Percentiles rank a stretch among this genome's conserved stretches.
Conservation (phyloP, 768 basidiomycete species). For the Strobilomyces dryophilus region DNA sequence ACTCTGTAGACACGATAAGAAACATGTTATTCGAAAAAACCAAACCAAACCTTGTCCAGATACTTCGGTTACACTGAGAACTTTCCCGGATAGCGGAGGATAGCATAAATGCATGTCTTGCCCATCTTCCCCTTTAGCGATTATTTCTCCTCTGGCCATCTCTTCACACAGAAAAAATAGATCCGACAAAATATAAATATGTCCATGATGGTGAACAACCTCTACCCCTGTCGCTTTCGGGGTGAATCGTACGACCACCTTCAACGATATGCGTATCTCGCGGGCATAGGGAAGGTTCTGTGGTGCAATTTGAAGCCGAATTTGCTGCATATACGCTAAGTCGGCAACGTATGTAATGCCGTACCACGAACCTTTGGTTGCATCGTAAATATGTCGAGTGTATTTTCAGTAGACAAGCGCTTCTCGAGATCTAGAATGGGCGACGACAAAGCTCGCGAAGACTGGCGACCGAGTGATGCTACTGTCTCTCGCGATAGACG, state of each 20-base stretch:
- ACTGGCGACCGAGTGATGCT: slow-evolving; percentile 46
- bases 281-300: slow-evolving; percentile 75
- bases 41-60: slow-evolving; percentile 52
- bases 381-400: slow-evolving; percentile 96
- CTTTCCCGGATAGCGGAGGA: slow-evolving; percentile 93
- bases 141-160: slow-evolving; percentile 65
- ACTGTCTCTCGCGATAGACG: slow-evolving; percentile 58
- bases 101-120: slow-evolving; percentile 91
- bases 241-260: slow-evolving; percentile 72
- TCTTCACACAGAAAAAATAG: slow-evolving; percentile 88
- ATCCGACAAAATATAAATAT: slow-evolving; percentile 88
- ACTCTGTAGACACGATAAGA: slow-evolving; percentile 45
- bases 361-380: slow-evolving; percentile 64
- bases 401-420: slow-evolving; percentile 69
- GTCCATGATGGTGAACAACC: slow-evolving; percentile 71
- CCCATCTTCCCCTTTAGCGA: slow-evolving; percentile 45
- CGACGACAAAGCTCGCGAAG: slow-evolving; percentile 48
- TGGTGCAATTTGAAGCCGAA: slow-evolving; percentile 86
- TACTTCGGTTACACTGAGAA: slow-evolving; percentile 66
- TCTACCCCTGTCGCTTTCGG: slow-evolving; percentile 72
- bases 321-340: slow-evolving; percentile 50
- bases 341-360: neutral
- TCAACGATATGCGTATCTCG: slow-evolving; percentile 65
- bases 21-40: neutral
- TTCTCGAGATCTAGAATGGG: slow-evolving; percentile 78